Evolutionary conservation across 176 grass and related monocot genomes (phyloP).

Genomic region (Hsuehochloa calcarea): DNA sequence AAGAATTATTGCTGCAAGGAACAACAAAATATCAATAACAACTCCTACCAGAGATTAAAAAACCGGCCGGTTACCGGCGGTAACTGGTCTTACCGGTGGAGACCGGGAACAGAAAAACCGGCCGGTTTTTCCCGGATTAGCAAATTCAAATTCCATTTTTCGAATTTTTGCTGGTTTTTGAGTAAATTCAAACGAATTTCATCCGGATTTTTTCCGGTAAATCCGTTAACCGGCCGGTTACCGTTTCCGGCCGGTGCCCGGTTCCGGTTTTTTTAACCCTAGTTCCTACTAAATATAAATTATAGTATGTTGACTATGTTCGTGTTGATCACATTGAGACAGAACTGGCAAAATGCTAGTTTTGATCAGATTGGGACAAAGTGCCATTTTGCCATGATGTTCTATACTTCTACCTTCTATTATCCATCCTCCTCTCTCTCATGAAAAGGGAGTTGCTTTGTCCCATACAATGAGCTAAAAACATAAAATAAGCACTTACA

Average conservation of each 20-base stretch:
- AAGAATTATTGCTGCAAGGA: neutral
- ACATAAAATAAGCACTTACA: conserved; percentile 4
- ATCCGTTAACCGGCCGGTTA: too few species aligned
- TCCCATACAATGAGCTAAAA: neutral
- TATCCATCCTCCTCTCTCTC: neutral
- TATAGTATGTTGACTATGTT: conserved; percentile 9
- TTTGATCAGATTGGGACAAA: neutral
- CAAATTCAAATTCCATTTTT: too few species aligned
- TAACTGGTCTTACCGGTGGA: too few species aligned
- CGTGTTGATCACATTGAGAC: neutral
- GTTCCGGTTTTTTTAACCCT: too few species aligned
- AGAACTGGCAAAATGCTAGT: neutral
- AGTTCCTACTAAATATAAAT: neutral
- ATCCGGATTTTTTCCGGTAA: too few species aligned
- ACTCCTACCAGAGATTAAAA: too few species aligned
- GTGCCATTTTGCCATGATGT: neutral
- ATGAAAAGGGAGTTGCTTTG: neutral
- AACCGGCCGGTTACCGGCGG: too few species aligned
- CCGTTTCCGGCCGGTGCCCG: too few species aligned
- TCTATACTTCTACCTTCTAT: neutral
- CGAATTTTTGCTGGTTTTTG: too few species aligned
- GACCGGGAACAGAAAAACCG: too few species aligned
- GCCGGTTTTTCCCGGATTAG: too few species aligned
- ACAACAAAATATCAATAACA: neutral
- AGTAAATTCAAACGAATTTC: too few species aligned